Percentiles rank a stretch among this genome's conserved stretches.
Evolutionary conservation across 1,139 yeast genomes (phyloP).

Genomic region (Suhomyces ambrosiae): DNA sequence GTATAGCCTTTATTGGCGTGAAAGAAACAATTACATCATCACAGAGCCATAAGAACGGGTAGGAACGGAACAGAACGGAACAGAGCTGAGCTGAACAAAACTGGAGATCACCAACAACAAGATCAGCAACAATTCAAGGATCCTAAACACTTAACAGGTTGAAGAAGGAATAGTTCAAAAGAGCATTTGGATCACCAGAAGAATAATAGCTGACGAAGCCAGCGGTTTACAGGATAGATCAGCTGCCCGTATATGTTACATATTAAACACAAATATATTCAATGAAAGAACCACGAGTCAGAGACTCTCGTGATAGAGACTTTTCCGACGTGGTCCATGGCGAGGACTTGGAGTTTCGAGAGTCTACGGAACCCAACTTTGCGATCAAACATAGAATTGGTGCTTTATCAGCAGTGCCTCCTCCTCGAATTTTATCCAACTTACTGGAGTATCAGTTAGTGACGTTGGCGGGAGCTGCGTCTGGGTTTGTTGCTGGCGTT

Average conservation of each 20-base stretch:
- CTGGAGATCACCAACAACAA: too few species aligned
- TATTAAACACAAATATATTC: background rate
- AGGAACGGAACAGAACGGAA: too few species aligned
- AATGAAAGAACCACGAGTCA: background rate
- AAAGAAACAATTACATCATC: background rate
- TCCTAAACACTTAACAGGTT: background rate
- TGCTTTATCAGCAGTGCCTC: slow-evolving; percentile 8
- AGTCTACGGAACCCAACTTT: slow-evolving; percentile 20
- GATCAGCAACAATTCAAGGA: too few species aligned
- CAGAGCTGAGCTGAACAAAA: too few species aligned
- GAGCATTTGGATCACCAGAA: too few species aligned
- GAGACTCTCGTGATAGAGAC: slow-evolving; percentile 21
- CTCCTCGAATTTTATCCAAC: slow-evolving; percentile 4
- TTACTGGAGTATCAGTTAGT: slow-evolving; percentile 34
- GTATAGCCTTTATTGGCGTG: too few species aligned
- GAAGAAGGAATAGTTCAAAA: too few species aligned
- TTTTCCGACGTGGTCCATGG: slow-evolving; percentile 45
- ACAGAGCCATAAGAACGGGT: too few species aligned
- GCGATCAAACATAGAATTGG: slow-evolving; percentile 9
- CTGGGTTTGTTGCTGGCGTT: slow-evolving; percentile 50
- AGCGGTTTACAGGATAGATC: slow-evolving; percentile 4
- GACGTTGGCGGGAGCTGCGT: slow-evolving; percentile 47
- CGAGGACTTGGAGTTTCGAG: slow-evolving; percentile 41
- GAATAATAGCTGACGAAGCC: background rate
- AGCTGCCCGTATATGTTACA: background rate